Conservation (phyloP, 345 rosid species). For the Eutrema japonicum region DNA sequence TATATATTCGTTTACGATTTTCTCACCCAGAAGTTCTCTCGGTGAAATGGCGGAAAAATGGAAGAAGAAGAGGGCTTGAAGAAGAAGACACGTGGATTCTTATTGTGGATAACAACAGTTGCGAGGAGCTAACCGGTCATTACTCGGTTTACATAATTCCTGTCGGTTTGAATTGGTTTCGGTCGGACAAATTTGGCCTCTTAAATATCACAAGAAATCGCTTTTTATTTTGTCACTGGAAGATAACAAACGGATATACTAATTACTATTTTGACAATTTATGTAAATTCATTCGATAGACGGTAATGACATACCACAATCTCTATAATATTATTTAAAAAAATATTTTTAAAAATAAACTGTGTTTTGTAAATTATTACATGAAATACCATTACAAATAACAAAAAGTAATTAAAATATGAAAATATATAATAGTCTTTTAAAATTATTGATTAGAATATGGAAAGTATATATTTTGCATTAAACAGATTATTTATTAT, state of each 20-base stretch:
- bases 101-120: constrained; percentile 57
- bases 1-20: neutral
- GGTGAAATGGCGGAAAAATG: constrained; percentile 37
- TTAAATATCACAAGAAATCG: neutral
- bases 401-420: no score
- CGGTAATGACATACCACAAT: no score
- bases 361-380: no score
- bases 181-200: constrained; percentile 47
- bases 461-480: no score
- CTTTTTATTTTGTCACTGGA: neutral
- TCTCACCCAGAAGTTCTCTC: constrained; percentile 3
- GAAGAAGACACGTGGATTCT: constrained; percentile 57
- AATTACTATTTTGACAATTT: neutral
- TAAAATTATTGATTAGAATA: no score
- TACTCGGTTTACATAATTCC: neutral
- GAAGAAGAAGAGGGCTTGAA: constrained; percentile 27
- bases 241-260: neutral
- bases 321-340: no score
- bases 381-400: no score
- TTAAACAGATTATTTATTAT: no score
- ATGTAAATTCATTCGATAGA: no score
- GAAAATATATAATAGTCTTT: no score
- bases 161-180: constrained; percentile 33
- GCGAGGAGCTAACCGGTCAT: constrained; percentile 19
- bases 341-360: no score